phyloP scores from a whole-genome alignment of 495 filamentous ascomycete genomes.

The Xylaria sp. region DNA sequence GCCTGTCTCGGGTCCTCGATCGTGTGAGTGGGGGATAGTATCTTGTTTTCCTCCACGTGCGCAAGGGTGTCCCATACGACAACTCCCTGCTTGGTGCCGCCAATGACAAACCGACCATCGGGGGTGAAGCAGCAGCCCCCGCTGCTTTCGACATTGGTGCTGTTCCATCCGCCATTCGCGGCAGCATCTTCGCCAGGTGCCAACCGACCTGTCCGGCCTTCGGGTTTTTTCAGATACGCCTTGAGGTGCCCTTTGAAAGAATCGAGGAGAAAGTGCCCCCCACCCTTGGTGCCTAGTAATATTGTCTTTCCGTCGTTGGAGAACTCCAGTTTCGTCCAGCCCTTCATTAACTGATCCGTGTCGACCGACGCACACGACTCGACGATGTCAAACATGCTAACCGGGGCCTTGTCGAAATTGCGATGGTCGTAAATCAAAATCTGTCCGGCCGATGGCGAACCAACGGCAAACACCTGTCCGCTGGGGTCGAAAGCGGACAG shows the following conservation, averaged over 20 bases:
- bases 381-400: constrained; percentile 81
- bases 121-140: constrained; percentile 89
- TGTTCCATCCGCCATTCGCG: constrained; percentile 38
- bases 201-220: constrained; percentile 51
- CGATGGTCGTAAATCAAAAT: constrained; percentile 91
- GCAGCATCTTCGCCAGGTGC: constrained; percentile 54
- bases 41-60: constrained; percentile 59
- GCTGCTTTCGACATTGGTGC: constrained; percentile 54
- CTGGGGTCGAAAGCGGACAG: constrained; percentile 88
- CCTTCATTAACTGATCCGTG: constrained; percentile 51
- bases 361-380: constrained; percentile 48
- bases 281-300: constrained; percentile 78
- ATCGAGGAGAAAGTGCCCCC: constrained; percentile 87
- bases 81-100: constrained; percentile 74
- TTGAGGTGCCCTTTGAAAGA: constrained; percentile 82
- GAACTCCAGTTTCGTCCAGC: constrained; percentile 89
- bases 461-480: constrained; percentile 89
- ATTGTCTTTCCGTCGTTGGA: constrained; percentile 92
- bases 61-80: constrained; percentile 82
- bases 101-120: constrained; percentile 85
- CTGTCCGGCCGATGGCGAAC: constrained; percentile 73
- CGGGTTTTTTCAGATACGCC: constrained; percentile 62
- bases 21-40: constrained; percentile 67
- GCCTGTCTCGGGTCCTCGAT: constrained; percentile 71
- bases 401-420: constrained; percentile 90